A percentile compares a stretch with the other conserved stretches of the same genome.
These are phyloP conservation scores for Lyophyllum semitale DNA, from an alignment of 768 basidiomycete species.

Conservation along the genomic window DNA sequence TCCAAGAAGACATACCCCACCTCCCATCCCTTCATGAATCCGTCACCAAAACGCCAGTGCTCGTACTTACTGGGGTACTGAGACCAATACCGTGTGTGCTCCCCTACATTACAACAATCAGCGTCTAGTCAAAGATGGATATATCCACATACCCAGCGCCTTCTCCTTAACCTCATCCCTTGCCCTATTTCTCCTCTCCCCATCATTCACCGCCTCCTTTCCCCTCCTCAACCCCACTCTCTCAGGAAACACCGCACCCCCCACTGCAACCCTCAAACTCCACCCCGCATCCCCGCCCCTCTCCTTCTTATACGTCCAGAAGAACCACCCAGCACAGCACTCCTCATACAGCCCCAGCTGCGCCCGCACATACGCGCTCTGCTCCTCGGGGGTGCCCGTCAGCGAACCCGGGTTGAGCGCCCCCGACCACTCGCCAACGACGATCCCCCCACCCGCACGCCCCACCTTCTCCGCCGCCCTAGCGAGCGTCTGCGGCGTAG, in stretches of 20 bases:
- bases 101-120: slow-evolving; percentile 24
- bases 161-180: slow-evolving; percentile 26
- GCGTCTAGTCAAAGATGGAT: slow-evolving; percentile 7
- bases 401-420: slow-evolving; percentile 70
- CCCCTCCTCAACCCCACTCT: slow-evolving; percentile 44
- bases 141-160: slow-evolving; percentile 31
- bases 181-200: slow-evolving; percentile 19
- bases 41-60: slow-evolving; percentile 67
- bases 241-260: slow-evolving; percentile 60
- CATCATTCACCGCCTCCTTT: slow-evolving; percentile 18
- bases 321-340: slow-evolving; percentile 74
- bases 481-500: slow-evolving; percentile 39
- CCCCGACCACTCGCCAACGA: slow-evolving; percentile 82
- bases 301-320: slow-evolving; percentile 84
- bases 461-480: slow-evolving; percentile 34
- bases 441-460: slow-evolving; percentile 40
- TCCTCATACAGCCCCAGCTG: slow-evolving; percentile 68
- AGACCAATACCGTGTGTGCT: slow-evolving; percentile 43
- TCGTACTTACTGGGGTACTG: slow-evolving; percentile 59
- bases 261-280: slow-evolving; percentile 68
- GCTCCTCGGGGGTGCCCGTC: slow-evolving; percentile 35
- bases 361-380: slow-evolving; percentile 53
- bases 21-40: slow-evolving; percentile 72
- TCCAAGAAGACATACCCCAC: slow-evolving; percentile 62
- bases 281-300: slow-evolving; percentile 69